Conservation (phyloP, 2,329 filamentous ascomycete species). For the Gyromitra esculenta region DNA sequence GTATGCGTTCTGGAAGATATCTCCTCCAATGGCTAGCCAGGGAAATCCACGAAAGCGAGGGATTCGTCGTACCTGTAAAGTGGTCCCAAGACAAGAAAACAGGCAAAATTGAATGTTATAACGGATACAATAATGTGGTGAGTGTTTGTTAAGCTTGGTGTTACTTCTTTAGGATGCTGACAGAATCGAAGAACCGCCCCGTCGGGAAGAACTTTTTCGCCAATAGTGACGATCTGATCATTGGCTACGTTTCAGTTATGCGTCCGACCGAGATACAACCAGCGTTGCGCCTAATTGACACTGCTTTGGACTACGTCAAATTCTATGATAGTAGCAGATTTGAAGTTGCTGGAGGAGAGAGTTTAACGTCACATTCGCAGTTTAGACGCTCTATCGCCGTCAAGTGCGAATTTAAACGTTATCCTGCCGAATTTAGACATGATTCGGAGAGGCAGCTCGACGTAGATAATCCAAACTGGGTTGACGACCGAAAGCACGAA, state of each 20-base stretch:
- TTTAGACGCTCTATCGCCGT: constrained; percentile 40
- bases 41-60: constrained; percentile 41
- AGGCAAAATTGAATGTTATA: constrained; percentile 39
- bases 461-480: constrained; percentile 35
- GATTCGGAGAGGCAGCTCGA: constrained; percentile 22
- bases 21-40: constrained; percentile 29
- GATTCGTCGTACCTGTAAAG: constrained; percentile 45
- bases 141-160: not conserved
- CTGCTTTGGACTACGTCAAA: constrained; percentile 31
- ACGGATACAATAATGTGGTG: constrained; percentile 36
- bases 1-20: constrained; percentile 30
- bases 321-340: constrained; percentile 45
- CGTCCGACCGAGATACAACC: constrained; percentile 36
- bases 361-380: constrained; percentile 28
- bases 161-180: constrained; percentile 1
- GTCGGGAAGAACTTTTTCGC: constrained; percentile 20
- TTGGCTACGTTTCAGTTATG: constrained; percentile 44
- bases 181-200: constrained; percentile 4
- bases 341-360: not conserved
- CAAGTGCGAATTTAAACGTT: constrained; percentile 43
- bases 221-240: constrained; percentile 31
- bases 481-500: not conserved
- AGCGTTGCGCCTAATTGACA: constrained; percentile 39
- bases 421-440: constrained; percentile 39
- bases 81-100: constrained; percentile 38